These are phyloP conservation scores for Calonectria ilicicola DNA, from an alignment of 2,329 filamentous ascomycete genomes.

Conservation along the genomic window DNA sequence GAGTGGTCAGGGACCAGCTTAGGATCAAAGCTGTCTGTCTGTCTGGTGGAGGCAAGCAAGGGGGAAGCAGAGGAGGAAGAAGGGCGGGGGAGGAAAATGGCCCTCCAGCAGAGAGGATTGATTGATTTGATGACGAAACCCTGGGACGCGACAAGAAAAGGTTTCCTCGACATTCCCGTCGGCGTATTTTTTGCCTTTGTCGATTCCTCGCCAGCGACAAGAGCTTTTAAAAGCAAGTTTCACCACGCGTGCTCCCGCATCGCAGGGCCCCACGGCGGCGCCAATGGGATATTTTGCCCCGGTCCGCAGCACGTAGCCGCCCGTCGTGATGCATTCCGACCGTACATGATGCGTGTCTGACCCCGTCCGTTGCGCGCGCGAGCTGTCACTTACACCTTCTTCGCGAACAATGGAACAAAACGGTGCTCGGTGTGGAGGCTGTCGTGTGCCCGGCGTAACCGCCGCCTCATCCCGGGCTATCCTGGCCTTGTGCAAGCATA, in stretches of 20 bases:
- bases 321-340: background rate
- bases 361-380: background rate
- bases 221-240: slow-evolving; percentile 14
- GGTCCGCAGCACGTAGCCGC: slow-evolving; percentile 10
- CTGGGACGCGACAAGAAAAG: background rate
- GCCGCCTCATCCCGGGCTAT: slow-evolving; percentile 6
- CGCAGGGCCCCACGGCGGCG: slow-evolving; percentile 6
- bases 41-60: background rate
- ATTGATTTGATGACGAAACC: background rate
- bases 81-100: background rate
- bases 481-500: slow-evolving; percentile 7
- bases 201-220: background rate
- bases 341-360: background rate
- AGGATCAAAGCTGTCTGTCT: background rate
- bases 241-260: slow-evolving; percentile 7
- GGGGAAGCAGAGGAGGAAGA: background rate
- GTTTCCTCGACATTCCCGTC: background rate
- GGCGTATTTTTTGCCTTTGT: background rate
- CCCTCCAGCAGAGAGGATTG: background rate
- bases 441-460: slow-evolving; percentile 14
- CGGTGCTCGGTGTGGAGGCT: background rate
- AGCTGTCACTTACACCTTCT: background rate
- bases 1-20: slow-evolving; percentile 8
- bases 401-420: background rate
- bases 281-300: slow-evolving; percentile 2